These are phyloP conservation scores for Candolleomyces aberdarensis DNA, from an alignment of 768 basidiomycete species.

Conservation along the genomic window DNA sequence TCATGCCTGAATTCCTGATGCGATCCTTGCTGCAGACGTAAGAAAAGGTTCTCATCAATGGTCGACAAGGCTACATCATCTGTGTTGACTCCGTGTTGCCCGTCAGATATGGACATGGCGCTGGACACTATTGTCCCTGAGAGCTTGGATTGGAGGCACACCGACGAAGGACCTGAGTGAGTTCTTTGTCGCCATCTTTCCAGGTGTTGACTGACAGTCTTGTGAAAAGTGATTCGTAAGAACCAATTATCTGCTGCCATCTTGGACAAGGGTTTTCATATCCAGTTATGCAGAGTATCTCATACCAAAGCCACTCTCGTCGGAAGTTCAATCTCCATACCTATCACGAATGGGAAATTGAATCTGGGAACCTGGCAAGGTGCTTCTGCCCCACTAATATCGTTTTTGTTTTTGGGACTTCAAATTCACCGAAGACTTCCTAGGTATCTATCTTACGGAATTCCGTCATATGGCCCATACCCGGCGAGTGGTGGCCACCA, in stretches of 20 bases:
- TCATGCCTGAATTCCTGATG: neutral
- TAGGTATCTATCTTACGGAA: constrained; percentile 86
- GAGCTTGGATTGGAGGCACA: constrained; percentile 75
- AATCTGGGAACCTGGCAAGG: constrained; percentile 96
- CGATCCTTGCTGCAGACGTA: constrained; percentile 21
- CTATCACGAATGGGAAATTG: constrained; percentile 74
- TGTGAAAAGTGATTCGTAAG: constrained; percentile 68
- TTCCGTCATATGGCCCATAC: constrained; percentile 69
- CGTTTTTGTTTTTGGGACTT: neutral
- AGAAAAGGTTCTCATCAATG: constrained; percentile 24
- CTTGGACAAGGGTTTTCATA: neutral
- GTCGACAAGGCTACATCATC: too few species aligned
- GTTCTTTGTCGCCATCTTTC: constrained; percentile 21
- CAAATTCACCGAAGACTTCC: neutral
- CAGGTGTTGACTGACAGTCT: constrained; percentile 1
- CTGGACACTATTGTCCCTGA: constrained; percentile 89
- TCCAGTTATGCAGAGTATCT: constrained; percentile 55
- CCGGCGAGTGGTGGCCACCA: constrained; percentile 75
- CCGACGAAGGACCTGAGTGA: constrained; percentile 91
- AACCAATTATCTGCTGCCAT: neutral
- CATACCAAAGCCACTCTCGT: constrained; percentile 89
- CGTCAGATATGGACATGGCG: constrained; percentile 90
- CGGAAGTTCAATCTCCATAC: constrained; percentile 78
- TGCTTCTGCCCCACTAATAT: constrained; percentile 15
- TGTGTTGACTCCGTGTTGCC: too few species aligned